Evolutionary conservation across 2,329 filamentous ascomycete species (phyloP), one percentile per base, ranked within the genome.

Genomic region (Rutstroemia sydowiana): DNA sequence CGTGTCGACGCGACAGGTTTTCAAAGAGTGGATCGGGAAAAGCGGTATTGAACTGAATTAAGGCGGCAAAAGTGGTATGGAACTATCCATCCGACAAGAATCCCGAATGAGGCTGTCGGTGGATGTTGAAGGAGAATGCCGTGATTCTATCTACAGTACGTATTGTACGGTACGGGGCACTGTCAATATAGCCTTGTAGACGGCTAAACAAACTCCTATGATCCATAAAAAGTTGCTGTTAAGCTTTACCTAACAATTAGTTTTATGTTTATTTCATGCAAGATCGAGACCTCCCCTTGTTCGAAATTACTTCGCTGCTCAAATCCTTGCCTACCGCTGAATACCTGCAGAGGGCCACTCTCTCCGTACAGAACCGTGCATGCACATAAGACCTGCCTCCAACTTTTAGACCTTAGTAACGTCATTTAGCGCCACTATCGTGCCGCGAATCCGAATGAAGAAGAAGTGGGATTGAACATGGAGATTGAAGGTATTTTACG

Each of bases 211-310:
- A 11, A 18, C 20, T 11, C 20, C 20, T 13, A 16, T 7, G 36
- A 39, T 39, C 36, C 36, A 39, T 16, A 36, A 16, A 36, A 13
- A 11, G n/a, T 36, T 36, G 32, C 5, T 16, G 36, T 51, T 36
- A 51, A 51, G 48, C 48, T 46, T 51, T 51, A 16, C 36, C 42
- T 51, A 46, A 32, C 28, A 9, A n/a, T 37, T 50, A 45, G 34
- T 23, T 45, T 30, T 21, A 31, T 21, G 44, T 39, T 42, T 36
- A 45, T 37, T 21, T n/a, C 23, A 44, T 50, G 48, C 48, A 50
- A 30, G 40, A 50, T 50, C 31, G 32, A 34, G 32, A n/a, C 16
- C 32, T 45, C 40, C 48, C 11, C 43, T 23, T 23, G 36, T 13
- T 21, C 16, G 1, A 39, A 31, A 9, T 31, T 26, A 16, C 40